Base-by-base conservation (phyloP, 164 flowering plant genomes). In the Annona cherimola region DNA sequence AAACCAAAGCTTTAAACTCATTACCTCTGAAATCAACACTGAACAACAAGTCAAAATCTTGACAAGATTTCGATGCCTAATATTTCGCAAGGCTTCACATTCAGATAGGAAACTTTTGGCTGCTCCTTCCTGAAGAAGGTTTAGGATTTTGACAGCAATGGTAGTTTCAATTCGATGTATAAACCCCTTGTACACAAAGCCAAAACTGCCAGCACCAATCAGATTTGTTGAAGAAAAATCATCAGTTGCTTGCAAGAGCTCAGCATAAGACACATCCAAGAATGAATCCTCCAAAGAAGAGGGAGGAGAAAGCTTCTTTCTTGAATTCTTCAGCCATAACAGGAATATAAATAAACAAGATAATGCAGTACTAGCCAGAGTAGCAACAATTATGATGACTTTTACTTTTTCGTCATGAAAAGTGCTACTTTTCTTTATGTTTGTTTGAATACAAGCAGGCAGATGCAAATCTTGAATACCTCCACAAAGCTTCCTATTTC, bases 1-100 rank as follows among this genome's bases (percentile, higher is more conserved):
- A 73, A 20, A 78, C 76, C 1, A 81, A 26, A 9, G 81, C 83
- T 69, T 78, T 81, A 59, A 78, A 78, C 1, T 42, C 43, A 12
- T 42, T 16, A n/a, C 43, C 45, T n/a, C n/a, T 42, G 5, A 3
- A 40, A 65, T 65, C 67, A 5, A 40, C 14, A 45, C 67, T 3
- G 45, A 42, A n/a, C 45, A 65, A 65, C 42, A 5, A 41, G 67
- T 42, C 3, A 14, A 16, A 6, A 42, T 65, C 16, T 40, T 40
- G 3, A 65, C 2, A 40, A 65, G 65, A 42, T 65, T 42, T 4
- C 45, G 67, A 41, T 65, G 67, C 19, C 19, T 9, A 65, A 65
- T 65, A 11, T 65, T 65, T 40, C 67, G 40, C 67, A 65, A 40
- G 40, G 65, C 67, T 65, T 42, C 4, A 41, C 67, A 65, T 65